Evolutionary conservation across 192 early-diverging fungal species (phyloP).

Genomic region (Geranomyces michiganensis): DNA sequence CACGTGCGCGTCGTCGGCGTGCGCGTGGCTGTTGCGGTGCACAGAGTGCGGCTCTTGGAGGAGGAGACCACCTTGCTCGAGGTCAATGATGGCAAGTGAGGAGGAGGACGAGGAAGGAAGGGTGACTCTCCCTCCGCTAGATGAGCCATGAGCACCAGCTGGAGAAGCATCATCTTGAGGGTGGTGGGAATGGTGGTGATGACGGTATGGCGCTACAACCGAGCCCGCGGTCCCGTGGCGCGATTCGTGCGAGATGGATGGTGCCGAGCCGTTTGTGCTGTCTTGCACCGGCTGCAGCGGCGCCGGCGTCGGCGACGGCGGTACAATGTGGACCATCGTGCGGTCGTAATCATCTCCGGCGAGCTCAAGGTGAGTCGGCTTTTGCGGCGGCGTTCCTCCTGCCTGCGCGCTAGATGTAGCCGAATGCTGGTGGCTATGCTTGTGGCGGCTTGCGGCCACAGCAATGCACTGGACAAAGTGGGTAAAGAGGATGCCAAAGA

Average conservation of each 20-base stretch:
- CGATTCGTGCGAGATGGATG: not conserved
- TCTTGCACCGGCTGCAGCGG: too few relatives aligned
- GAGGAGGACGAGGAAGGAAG: not conserved
- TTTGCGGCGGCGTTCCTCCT: too few relatives aligned
- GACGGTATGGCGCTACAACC: not conserved
- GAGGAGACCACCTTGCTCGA: slow-evolving; percentile 2
- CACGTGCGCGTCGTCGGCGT: slow-evolving; percentile 25
- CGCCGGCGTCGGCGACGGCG: too few relatives aligned
- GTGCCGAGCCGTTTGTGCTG: too few relatives aligned
- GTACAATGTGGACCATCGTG: too few relatives aligned
- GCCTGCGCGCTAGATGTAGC: too few relatives aligned
- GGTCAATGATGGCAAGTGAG: not conserved
- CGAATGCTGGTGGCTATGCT: not conserved
- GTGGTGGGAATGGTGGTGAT: slow-evolving; percentile 31
- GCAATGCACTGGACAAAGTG: slow-evolving; percentile 38
- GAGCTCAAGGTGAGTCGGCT: too few relatives aligned
- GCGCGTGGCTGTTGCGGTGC: slow-evolving; percentile 18
- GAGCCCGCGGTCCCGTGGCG: not conserved
- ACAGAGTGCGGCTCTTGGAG: slow-evolving; percentile 19
- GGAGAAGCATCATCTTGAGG: not conserved
- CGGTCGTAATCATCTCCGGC: too few relatives aligned
- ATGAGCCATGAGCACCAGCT: not conserved
- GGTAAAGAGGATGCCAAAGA: slow-evolving; percentile 40
- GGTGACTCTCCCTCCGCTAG: not conserved
- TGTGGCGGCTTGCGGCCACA: not conserved